Base-by-base conservation (phyloP, 345 rosid genomes). In the Citrus hindsii region DNA sequence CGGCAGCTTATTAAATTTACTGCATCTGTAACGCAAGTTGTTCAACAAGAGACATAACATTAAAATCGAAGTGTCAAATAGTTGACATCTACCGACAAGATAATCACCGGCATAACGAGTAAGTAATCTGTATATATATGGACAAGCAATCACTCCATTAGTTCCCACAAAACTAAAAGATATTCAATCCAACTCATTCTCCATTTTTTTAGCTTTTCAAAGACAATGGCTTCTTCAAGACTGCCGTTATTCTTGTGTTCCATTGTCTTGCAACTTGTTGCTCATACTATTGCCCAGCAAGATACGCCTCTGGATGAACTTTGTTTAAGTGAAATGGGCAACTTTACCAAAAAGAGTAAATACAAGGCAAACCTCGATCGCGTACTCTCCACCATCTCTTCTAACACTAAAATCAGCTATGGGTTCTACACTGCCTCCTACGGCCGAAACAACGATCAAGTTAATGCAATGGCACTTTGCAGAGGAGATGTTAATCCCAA, bases 341-440 rank as follows among this genome's bases (percentile, higher is more conserved):
- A 64, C 55, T 85, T 48, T 78, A 60, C 76, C 33, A 9, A 8
- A 2, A 77, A 74, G 21, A 72, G 84, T 13, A 9, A 71, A 22
- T 86, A 80, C 73, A 35, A 60, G n/a, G 24, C 74, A 27, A 84
- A 79, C 71, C 85, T 86, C 21, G 73, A 73, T 21, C 9, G 4
- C 61, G 76, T 76, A 19, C 60, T 84, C 21, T 53, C 78, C 19
- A 69, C 80, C 16, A 64, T 84, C 69, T 25, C 77, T 77, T 76
- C 78, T 7, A 61, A 48, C 22, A 6, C 77, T 2, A 19, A 22
- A 13, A 77, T 75, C 8, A 35, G 32, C 71, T 25, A 60, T 28
- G 85, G 87, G 0, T 87, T 84, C 80, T 84, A 79, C 77, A 71
- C 79, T 7, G 55, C 73, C n/a, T 83, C 83, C 16, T 2, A 35